Evolutionary conservation across 2,329 filamentous ascomycete genomes (phyloP).

Genomic region (Taxawa tesnikishii): DNA sequence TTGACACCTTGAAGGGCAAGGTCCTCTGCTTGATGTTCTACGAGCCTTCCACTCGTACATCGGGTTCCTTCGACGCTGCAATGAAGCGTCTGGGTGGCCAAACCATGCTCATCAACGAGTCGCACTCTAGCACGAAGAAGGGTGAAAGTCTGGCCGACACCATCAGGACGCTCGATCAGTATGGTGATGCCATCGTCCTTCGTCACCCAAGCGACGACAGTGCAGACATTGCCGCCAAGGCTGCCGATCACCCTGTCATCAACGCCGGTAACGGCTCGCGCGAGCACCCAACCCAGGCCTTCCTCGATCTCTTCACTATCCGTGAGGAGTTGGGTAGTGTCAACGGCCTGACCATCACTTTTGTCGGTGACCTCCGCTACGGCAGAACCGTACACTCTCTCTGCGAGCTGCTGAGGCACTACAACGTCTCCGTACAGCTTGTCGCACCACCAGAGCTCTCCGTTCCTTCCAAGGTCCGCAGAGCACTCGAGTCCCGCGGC

Average conservation of each 20-base stretch:
- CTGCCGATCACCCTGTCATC: conserved; percentile 82
- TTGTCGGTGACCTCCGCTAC: conserved; percentile 84
- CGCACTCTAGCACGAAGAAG: conserved; percentile 82
- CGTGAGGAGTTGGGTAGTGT: conserved; percentile 94
- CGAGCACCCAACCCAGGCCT: conserved; percentile 95
- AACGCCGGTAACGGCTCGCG: conserved; percentile 93
- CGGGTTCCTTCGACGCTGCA: conserved; percentile 88
- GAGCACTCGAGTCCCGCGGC: conserved; percentile 58
- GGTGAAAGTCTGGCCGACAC: conserved; percentile 90
- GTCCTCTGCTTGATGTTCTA: conserved; percentile 92
- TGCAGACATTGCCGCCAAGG: conserved; percentile 72
- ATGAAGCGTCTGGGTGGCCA: conserved; percentile 96
- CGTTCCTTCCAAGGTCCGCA: conserved; percentile 63
- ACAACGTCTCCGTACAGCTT: conserved; percentile 87
- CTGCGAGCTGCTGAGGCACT: conserved; percentile 86
- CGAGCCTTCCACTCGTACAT: conserved; percentile 92
- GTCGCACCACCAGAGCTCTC: conserved; percentile 70
- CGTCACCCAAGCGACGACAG: conserved; percentile 78
- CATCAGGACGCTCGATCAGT: conserved; percentile 84
- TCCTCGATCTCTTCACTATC: conserved; percentile 96
- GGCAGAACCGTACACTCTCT: conserved; percentile 92
- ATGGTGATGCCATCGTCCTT: conserved; percentile 89
- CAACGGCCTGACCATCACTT: conserved; percentile 90
- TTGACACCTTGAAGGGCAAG: conserved; percentile 75
- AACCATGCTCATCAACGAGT: conserved; percentile 69